Evolutionary conservation across 306 rosid genomes (phyloP), one percentile per base, ranked within the genome.

Genomic region (Vicia sativa): DNA sequence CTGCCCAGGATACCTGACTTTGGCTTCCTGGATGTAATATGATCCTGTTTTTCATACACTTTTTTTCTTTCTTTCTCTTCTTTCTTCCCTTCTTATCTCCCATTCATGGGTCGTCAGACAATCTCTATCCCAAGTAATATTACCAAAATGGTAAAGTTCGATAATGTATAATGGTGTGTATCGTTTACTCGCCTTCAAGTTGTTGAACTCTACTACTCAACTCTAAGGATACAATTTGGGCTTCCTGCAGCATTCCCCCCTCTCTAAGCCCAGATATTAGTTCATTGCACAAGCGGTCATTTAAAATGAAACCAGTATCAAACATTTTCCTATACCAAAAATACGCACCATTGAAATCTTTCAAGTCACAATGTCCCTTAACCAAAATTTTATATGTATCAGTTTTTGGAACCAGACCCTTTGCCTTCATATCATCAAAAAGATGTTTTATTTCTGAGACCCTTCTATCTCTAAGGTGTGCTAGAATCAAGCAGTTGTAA

Each of bases 401-500:
- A 49, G 80, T 78, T 73, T 84, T 85, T 8, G 89, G 96, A 69
- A 62, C 65, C 78, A 89, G 72, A 48, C 90, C 89, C 75, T 82
- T 80, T 56, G 69, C 90, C 84, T 85, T 89, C 96, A 91, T 89
- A 35, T 91, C 87, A 68, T 77, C 69, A 11, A 91, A 77, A 44
- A 89, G 60, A 49, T 62, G 78, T 71, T 77, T 85, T 21, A 80
- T 78, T 74, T 81, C 91, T 39, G 80, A 79, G 43, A 76, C 62
- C 78, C 74, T 82, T 71, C 74, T 65, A 71, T 78, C 89, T 74
- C 79, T 80, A 28, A 87, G 74, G 56, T 75, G 78, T 39, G 81
- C 96, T 25, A 89, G 79, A 82, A 91, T 91, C 80, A 91, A 83
- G 80, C 86, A 77, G 76, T 87, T 87, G 82, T 89, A 89, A 15